A percentile compares a stretch with the other conserved stretches of the same genome.
Evolutionary conservation across 192 early-diverging fungal species (phyloP).

Genomic region (Polychytrium aggregatum): DNA sequence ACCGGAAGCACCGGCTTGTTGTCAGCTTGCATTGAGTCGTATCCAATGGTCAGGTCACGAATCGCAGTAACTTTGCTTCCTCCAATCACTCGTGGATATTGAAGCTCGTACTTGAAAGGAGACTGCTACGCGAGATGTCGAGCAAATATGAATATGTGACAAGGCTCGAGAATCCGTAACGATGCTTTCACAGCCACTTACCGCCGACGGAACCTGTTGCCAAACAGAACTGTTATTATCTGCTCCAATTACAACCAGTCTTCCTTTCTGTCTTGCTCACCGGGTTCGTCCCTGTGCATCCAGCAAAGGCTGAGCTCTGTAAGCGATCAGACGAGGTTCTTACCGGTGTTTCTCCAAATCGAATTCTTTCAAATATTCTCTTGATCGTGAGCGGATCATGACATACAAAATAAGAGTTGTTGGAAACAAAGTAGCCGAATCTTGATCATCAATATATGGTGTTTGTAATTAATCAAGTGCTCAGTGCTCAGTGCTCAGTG

Average conservation of each 20-base stretch:
- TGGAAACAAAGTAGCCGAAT: constrained; percentile 74
- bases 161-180: constrained; percentile 9
- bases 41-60: constrained; percentile 81
- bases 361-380: constrained; percentile 68
- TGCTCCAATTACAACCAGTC: too few species aligned
- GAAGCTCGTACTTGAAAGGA: constrained; percentile 32
- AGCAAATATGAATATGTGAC: too few species aligned
- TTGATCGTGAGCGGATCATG: constrained; percentile 58
- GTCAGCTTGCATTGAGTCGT: constrained; percentile 43
- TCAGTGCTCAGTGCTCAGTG: not conserved
- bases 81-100: constrained; percentile 63
- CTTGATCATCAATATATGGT: not conserved
- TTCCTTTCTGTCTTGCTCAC: too few species aligned
- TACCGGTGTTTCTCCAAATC: constrained; percentile 48
- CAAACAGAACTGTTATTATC: too few species aligned
- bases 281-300: too few species aligned
- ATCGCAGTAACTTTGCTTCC: constrained; percentile 55
- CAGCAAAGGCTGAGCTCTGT: too few species aligned
- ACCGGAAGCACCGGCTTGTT: constrained; percentile 58
- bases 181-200: constrained; percentile 9
- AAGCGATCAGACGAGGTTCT: constrained; percentile 1
- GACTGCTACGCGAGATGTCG: too few species aligned
- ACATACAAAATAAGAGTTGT: constrained; percentile 84
- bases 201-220: constrained; percentile 8
- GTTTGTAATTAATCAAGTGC: not conserved